Base-by-base conservation (phyloP, 345 rosid genomes). In the Populus deltoides region DNA sequence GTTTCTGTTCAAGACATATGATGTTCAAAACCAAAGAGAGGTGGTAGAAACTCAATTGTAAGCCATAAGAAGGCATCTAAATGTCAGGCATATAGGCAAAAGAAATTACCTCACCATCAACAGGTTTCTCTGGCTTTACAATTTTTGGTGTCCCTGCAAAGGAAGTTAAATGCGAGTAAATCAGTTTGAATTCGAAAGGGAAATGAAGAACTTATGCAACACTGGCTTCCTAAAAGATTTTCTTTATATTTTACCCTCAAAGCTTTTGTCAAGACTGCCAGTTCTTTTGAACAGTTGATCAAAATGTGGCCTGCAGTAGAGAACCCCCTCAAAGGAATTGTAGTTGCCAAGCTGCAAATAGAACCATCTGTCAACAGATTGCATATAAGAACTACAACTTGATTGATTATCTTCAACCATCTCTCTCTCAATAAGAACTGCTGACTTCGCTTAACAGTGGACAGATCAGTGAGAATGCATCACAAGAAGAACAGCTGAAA, bases 241-340 rank as follows among this genome's bases (percentile, higher is more conserved):
- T 47, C 17, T 41, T 13, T 62, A 7, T 36, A 31, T 13, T 22
- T 33, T 81, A 96, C 99, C 99, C 83, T 96, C 99, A 68, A 96
- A 93, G 86, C 99, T 96, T 82, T 93, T 96, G 78, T 93, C 94
- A 29, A 96, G 97, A 87, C 99, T 92, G 79, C 99, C 98, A 27
- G 99, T 96, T 89, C 97, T 90, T 86, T 93, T 93, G 78, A 96
- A 92, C 35, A 90, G 90, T 81, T 93, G 99, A 88, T 96, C 99
- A 22, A 96, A 96, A 81, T 96, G 99, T 27, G 99, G 99, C 79
- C 95, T 88, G 92, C 99, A 96, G 78, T 93, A 96, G 8, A 92
- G 90, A 45, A 96, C 98, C 49, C 99, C 98, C 90, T 96, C 99
- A 75, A 93, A 92, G 79, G 99, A 93, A 85, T 96, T 96, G 94